These are phyloP conservation scores for Clonostachys solani DNA, from an alignment of 2,329 filamentous ascomycete species.

Conservation along the genomic window DNA sequence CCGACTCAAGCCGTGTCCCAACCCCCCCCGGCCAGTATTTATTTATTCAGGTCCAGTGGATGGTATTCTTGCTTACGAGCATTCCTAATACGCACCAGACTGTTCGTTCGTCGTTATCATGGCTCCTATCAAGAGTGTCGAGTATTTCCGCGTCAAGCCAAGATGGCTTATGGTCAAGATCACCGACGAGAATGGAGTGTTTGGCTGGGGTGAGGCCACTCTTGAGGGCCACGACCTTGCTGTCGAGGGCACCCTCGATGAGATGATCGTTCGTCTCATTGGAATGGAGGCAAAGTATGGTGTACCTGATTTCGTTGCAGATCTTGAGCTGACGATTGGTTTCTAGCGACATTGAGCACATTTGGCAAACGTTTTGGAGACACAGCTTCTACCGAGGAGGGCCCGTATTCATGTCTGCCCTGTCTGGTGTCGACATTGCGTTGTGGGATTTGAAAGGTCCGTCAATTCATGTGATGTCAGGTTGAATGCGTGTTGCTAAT, in stretches of 20 bases:
- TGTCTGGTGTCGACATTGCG: slow-evolving; percentile 71
- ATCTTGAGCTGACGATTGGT: not conserved
- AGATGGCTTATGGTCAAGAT: slow-evolving; percentile 74
- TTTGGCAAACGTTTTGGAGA: slow-evolving; percentile 69
- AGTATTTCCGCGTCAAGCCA: slow-evolving; percentile 68
- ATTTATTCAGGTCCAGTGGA: too few species aligned
- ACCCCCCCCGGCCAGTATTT: too few species aligned
- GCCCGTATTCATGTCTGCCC: slow-evolving; percentile 71
- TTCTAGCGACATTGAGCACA: slow-evolving; percentile 67
- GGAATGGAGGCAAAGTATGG: slow-evolving; percentile 64
- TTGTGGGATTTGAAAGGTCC: slow-evolving; percentile 66
- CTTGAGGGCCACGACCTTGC: slow-evolving; percentile 67
- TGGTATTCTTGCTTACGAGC: too few species aligned
- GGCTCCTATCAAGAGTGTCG: slow-evolving; percentile 33
- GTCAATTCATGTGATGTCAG: not conserved
- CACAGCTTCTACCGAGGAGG: slow-evolving; percentile 70
- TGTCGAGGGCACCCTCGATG: slow-evolving; percentile 64
- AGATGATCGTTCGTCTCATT: slow-evolving; percentile 38
- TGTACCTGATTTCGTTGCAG: not conserved
- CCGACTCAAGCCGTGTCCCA: too few species aligned
- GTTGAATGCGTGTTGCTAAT: not conserved
- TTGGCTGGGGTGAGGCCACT: slow-evolving; percentile 70
- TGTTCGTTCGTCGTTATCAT: slow-evolving; percentile 1
- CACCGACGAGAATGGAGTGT: slow-evolving; percentile 54
- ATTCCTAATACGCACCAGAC: too few species aligned